Conservation (phyloP, 495 filamentous ascomycete genomes). For the Podospora pseudoanserina region DNA sequence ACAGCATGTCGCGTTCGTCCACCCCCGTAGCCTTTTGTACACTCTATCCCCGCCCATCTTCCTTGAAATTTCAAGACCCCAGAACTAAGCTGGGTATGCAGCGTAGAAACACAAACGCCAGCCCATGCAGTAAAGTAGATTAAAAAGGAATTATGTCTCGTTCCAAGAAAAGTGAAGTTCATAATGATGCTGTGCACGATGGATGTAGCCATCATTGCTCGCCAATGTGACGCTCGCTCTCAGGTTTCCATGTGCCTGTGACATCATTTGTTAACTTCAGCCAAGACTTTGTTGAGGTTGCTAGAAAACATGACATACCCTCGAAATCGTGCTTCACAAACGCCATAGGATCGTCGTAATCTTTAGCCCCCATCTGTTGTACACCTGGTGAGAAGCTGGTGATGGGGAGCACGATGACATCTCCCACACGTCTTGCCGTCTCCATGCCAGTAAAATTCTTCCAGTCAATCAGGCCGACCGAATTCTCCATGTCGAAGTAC, state of each 20-base stretch:
- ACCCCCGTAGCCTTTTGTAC: background rate
- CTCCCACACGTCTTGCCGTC: constrained; percentile 77
- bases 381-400: constrained; percentile 97
- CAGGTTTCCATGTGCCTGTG: constrained; percentile 76
- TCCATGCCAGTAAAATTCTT: constrained; percentile 86
- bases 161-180: constrained; percentile 13
- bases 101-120: constrained; percentile 18
- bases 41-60: background rate
- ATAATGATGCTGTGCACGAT: constrained; percentile 3
- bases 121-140: constrained; percentile 19
- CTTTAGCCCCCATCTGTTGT: constrained; percentile 87
- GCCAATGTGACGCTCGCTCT: constrained; percentile 60
- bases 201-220: constrained; percentile 26
- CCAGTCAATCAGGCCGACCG: constrained; percentile 74
- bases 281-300: background rate
- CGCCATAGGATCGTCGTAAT: constrained; percentile 90
- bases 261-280: background rate
- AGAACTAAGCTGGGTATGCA: constrained; percentile 15
- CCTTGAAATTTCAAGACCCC: background rate
- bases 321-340: constrained; percentile 98
- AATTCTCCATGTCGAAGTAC: constrained; percentile 77
- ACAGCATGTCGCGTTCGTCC: background rate
- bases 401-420: constrained; percentile 91
- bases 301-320: constrained; percentile 49
- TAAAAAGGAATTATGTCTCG: constrained; percentile 18